Percentiles rank a stretch among this genome's conserved stretches.
Evolutionary conservation across 495 filamentous ascomycete species (phyloP).

Genomic region (Glonium stellatum): DNA sequence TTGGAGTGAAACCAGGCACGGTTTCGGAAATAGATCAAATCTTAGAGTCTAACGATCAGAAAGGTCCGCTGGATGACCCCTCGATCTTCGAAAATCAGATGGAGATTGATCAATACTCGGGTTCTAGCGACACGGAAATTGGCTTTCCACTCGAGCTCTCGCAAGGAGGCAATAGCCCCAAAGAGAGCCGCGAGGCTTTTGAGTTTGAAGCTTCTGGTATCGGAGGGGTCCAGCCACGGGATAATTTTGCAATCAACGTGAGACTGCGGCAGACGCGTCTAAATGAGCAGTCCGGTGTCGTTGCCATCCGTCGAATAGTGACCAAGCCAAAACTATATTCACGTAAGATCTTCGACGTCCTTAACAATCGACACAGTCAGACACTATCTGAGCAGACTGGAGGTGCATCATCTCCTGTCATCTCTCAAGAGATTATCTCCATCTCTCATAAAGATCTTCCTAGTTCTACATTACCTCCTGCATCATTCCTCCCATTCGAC

Average conservation of each 20-base stretch:
- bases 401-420: constrained; percentile 4
- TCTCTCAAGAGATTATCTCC: constrained; percentile 29
- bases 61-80: not conserved
- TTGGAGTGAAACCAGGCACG: constrained; percentile 10
- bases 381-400: not conserved
- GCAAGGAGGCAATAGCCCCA: not conserved
- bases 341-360: constrained; percentile 14
- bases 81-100: constrained; percentile 3
- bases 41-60: not conserved
- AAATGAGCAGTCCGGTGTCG: not conserved
- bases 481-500: constrained; percentile 28
- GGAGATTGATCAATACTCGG: constrained; percentile 3
- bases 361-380: constrained; percentile 8
- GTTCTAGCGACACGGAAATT: constrained; percentile 14
- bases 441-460: constrained; percentile 26
- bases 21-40: not conserved
- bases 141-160: constrained; percentile 6
- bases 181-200: constrained; percentile 21
- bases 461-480: constrained; percentile 31
- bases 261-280: constrained; percentile 39
- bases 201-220: constrained; percentile 57
- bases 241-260: constrained; percentile 59
- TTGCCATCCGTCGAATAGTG: not conserved
- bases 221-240: constrained; percentile 57
- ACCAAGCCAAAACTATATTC: constrained; percentile 9